phyloP scores from a whole-genome alignment of 1,139 yeast species.

The Hansenula sp. region DNA sequence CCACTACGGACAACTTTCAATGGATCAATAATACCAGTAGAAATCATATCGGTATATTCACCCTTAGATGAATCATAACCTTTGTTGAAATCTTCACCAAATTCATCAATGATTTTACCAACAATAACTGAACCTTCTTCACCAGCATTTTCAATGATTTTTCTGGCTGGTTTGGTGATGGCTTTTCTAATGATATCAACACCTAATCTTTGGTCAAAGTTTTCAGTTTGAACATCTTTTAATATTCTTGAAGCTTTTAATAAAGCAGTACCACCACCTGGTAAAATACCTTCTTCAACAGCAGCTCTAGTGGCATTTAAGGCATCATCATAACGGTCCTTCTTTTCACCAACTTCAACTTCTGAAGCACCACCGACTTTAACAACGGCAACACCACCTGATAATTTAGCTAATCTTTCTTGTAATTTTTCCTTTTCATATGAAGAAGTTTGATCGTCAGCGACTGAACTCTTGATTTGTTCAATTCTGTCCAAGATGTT shows the following conservation, averaged over 20 bases:
- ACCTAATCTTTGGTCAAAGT: slow-evolving; percentile 98
- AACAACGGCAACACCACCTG: slow-evolving; percentile 99
- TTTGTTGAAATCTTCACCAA: slow-evolving; percentile 78
- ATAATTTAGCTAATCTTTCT: slow-evolving; percentile 96
- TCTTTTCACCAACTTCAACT: slow-evolving; percentile 99
- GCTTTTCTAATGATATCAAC: slow-evolving; percentile 95
- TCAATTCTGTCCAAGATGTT: slow-evolving; percentile 89
- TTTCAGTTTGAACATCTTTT: slow-evolving; percentile 75
- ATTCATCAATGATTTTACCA: slow-evolving; percentile 84
- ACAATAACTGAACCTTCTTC: slow-evolving; percentile 98
- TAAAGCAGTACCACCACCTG: slow-evolving; percentile 99
- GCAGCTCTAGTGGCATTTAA: slow-evolving; percentile 99
- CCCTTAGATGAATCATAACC: slow-evolving; percentile 96
- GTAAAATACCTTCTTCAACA: slow-evolving; percentile 98
- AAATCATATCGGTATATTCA: slow-evolving; percentile 93
- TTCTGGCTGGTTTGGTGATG: slow-evolving; percentile 94
- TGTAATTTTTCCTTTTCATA: slow-evolving; percentile 97
- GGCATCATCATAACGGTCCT: slow-evolving; percentile 99
- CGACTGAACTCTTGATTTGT: slow-evolving; percentile 85
- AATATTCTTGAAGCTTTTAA: slow-evolving; percentile 88
- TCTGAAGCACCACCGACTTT: slow-evolving; percentile 98
- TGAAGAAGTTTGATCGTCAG: slow-evolving; percentile 77
- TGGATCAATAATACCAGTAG: slow-evolving; percentile 98
- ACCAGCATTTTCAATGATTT: slow-evolving; percentile 97
- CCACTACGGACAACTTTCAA: slow-evolving; percentile 99